phyloP scores from a whole-genome alignment of 192 early-diverging fungal genomes.

The Coemansia furcata region DNA sequence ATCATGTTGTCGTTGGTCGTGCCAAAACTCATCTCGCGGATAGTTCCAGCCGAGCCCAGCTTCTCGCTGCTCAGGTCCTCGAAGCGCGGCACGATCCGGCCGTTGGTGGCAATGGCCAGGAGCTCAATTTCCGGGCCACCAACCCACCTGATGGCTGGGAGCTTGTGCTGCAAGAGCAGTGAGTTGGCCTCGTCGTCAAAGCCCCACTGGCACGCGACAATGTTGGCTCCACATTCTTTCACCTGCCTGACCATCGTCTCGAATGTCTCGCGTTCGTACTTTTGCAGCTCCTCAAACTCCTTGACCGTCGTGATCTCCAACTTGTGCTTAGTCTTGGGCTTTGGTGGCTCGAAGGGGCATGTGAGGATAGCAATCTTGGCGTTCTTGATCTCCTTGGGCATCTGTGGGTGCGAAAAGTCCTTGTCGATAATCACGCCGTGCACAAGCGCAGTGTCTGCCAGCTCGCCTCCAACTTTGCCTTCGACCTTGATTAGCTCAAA shows the following conservation, averaged over 20 bases:
- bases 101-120: conserved; percentile 99
- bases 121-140: conserved; percentile 99
- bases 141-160: conserved; percentile 99
- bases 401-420: conserved; percentile 99
- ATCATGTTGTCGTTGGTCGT: conserved; percentile 99
- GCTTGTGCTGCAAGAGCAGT: conserved; percentile 93
- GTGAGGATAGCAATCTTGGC: conserved; percentile 98
- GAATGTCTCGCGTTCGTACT: conserved; percentile 95
- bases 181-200: conserved; percentile 99
- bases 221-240: conserved; percentile 96
- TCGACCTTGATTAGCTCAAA: conserved; percentile 99
- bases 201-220: conserved; percentile 99
- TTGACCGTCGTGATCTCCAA: conserved; percentile 98
- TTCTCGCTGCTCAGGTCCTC: conserved; percentile 88
- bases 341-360: conserved; percentile 99
- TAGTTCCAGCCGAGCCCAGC: conserved; percentile 89
- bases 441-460: conserved; percentile 90
- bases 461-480: conserved; percentile 96
- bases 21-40: conserved; percentile 94
- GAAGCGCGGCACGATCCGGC: conserved; percentile 99
- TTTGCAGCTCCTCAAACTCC: conserved; percentile 96
- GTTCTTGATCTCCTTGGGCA: conserved; percentile 94
- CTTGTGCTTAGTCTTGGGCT: conserved; percentile 99
- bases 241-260: conserved; percentile 95
- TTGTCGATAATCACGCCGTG: conserved; percentile 99